Evolutionary conservation across 148 eudicot genomes (phyloP).

Genomic region (Rhododendron kiyosumense): DNA sequence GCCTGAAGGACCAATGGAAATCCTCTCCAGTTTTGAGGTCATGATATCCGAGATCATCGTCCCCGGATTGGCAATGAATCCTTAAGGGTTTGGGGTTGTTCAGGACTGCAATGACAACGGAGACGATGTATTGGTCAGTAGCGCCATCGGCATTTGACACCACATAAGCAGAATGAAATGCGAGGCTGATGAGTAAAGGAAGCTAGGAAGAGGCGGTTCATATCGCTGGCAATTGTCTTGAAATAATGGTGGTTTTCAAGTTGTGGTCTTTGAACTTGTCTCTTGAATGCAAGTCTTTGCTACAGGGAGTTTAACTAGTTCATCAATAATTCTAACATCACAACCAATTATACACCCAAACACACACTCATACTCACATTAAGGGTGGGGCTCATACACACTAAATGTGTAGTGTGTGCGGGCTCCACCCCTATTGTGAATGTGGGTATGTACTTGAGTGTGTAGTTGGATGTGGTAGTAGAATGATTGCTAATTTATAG

Average conservation of each 20-base stretch:
- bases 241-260: background rate
- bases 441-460: too few relatives aligned
- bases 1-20: background rate
- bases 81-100: background rate
- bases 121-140: background rate
- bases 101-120: background rate
- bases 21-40: background rate
- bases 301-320: background rate
- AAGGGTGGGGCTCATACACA: too few relatives aligned
- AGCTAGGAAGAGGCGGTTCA: background rate
- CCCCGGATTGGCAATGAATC: background rate
- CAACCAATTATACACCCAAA: too few relatives aligned
- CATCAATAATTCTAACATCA: too few relatives aligned
- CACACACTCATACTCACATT: too few relatives aligned
- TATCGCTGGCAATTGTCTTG: background rate
- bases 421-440: too few relatives aligned
- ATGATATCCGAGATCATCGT: background rate
- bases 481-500: background rate
- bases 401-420: too few relatives aligned
- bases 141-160: background rate
- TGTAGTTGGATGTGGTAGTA: too few relatives aligned
- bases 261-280: background rate
- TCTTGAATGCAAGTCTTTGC: background rate
- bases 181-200: background rate
- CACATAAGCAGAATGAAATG: background rate